phyloP scores from a whole-genome alignment of 805 yeast species.

The Schizosaccharomyces japonicus region DNA sequence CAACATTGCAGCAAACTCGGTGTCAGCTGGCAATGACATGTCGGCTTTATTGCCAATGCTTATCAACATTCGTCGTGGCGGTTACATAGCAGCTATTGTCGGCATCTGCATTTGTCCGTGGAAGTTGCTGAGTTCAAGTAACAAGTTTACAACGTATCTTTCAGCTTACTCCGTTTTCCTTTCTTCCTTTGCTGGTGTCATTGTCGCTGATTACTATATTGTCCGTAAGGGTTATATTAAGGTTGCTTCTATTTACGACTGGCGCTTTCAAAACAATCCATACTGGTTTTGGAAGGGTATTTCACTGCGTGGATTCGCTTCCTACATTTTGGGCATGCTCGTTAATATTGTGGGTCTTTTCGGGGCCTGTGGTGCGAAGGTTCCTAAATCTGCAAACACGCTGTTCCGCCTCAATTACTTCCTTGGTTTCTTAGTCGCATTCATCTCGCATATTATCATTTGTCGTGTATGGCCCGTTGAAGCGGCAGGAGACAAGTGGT shows the following conservation, averaged over 20 bases:
- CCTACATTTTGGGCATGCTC: conserved; percentile 55
- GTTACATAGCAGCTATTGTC: conserved; percentile 18
- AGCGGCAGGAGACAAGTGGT: neutral
- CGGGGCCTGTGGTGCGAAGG: conserved; percentile 51
- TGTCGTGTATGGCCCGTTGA: conserved; percentile 27
- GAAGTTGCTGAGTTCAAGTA: conserved; percentile 19
- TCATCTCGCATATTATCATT: conserved; percentile 29
- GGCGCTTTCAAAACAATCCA: conserved; percentile 18
- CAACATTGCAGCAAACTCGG: conserved; percentile 30
- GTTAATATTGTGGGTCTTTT: conserved; percentile 77
- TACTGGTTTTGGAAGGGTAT: conserved; percentile 47
- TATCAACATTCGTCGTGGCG: conserved; percentile 23
- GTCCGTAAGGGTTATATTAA: conserved; percentile 50
- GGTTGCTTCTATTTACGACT: conserved; percentile 39
- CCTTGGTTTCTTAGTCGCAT: conserved; percentile 44
- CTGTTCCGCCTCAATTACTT: conserved; percentile 56
- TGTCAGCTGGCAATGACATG: conserved; percentile 20
- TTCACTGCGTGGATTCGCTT: conserved; percentile 67
- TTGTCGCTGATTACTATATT: conserved; percentile 17
- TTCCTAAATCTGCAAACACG: conserved; percentile 55
- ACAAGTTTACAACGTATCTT: conserved; percentile 18
- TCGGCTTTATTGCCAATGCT: conserved; percentile 20
- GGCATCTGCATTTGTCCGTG: conserved; percentile 21
- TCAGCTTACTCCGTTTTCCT: conserved; percentile 21
- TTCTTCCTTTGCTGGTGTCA: conserved; percentile 21